A percentile compares a stretch with the other conserved stretches of the same genome.
Conservation (phyloP, 1,139 yeast genomes). For the Sugiyamaella neomexicana region DNA sequence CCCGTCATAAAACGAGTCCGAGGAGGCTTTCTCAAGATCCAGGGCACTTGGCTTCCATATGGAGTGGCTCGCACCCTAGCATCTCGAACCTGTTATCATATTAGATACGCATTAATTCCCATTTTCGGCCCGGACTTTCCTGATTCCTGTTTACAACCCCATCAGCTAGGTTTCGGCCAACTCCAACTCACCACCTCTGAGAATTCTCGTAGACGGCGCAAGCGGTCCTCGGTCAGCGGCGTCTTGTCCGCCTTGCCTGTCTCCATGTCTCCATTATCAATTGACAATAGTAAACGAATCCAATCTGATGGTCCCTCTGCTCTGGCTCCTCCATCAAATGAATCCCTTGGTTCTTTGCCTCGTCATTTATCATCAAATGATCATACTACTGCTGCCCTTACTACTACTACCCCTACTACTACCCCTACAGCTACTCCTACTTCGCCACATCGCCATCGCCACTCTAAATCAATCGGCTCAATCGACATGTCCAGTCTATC, state of each 20-base stretch:
- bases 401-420: neutral
- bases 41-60: slow-evolving; percentile 92
- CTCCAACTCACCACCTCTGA: slow-evolving; percentile 28
- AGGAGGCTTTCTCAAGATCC: slow-evolving; percentile 90
- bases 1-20: slow-evolving; percentile 74
- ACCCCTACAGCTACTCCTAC: neutral
- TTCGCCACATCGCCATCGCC: slow-evolving; percentile 15
- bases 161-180: slow-evolving; percentile 64
- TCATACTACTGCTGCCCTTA: neutral
- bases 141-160: slow-evolving; percentile 63
- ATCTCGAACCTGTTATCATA: slow-evolving; percentile 70
- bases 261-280: neutral
- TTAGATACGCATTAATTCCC: slow-evolving; percentile 75
- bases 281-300: slow-evolving; percentile 2
- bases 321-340: no score
- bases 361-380: neutral
- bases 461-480: slow-evolving; percentile 22
- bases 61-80: slow-evolving; percentile 69
- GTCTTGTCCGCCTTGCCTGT: slow-evolving; percentile 4
- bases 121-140: slow-evolving; percentile 78
- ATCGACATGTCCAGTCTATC: slow-evolving; percentile 13
- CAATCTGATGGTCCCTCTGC: slow-evolving; percentile 1
- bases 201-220: slow-evolving; percentile 24
- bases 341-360: no score
- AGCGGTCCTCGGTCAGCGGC: slow-evolving; percentile 25